Evolutionary conservation across 805 yeast species (phyloP).

Genomic region (Lachancea thermotolerans): DNA sequence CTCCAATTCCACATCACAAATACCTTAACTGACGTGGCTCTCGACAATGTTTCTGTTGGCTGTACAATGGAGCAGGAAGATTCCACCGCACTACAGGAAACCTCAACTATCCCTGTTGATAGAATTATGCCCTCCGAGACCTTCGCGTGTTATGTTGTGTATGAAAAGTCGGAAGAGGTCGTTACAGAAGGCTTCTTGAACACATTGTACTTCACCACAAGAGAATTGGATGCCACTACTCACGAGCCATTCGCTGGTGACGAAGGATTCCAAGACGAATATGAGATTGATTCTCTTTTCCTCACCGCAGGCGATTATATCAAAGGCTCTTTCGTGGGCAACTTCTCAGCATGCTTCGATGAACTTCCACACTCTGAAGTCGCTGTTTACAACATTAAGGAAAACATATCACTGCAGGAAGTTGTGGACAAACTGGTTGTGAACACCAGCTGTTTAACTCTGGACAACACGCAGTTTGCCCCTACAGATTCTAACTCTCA

Average conservation of each 20-base stretch:
- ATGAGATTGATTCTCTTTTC: conserved; percentile 76
- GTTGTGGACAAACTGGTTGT: conserved; percentile 48
- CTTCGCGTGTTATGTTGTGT: conserved; percentile 75
- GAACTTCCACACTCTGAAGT: conserved; percentile 56
- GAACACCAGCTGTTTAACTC: conserved; percentile 57
- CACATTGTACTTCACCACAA: conserved; percentile 64
- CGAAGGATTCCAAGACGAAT: conserved; percentile 90
- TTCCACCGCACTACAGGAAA: conserved; percentile 43
- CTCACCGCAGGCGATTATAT: conserved; percentile 74
- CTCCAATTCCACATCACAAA: conserved; percentile 80
- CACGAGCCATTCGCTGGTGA: conserved; percentile 59
- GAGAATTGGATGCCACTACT: conserved; percentile 71
- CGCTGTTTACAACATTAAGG: conserved; percentile 60
- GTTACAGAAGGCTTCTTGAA: conserved; percentile 52
- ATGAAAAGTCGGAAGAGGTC: conserved; percentile 49
- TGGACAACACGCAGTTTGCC: conserved; percentile 66
- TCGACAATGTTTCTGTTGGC: conserved; percentile 69
- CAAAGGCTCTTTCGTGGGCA: conserved; percentile 67
- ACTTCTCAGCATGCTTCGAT: conserved; percentile 68
- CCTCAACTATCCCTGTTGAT: conserved; percentile 67
- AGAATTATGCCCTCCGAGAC: conserved; percentile 62
- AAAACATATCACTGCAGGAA: conserved; percentile 42
- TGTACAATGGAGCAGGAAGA: conserved; percentile 47
- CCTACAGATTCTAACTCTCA: conserved; percentile 52
- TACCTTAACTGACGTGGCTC: conserved; percentile 70